Evolutionary conservation across 768 basidiomycete species (phyloP).

Genomic region (Psilocybe tampanensis): DNA sequence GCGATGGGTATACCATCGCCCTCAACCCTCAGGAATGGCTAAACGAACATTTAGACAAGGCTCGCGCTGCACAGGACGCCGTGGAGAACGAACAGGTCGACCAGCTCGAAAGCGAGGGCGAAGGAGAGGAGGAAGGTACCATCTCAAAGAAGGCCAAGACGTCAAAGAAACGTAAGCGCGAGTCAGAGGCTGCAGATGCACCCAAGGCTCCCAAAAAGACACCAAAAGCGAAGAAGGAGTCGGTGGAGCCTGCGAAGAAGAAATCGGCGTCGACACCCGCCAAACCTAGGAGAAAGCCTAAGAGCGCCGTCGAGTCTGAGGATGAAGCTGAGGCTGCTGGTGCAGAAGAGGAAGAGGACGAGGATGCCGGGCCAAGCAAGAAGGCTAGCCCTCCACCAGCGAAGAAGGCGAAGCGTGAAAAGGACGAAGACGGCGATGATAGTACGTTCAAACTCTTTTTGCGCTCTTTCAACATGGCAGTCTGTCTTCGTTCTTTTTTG

Average conservation of each 20-base stretch:
- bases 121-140: conserved; percentile 28
- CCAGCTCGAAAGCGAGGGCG: conserved; percentile 59
- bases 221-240: conserved; percentile 43
- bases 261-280: conserved; percentile 34
- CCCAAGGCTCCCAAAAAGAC: conserved; percentile 25
- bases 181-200: conserved; percentile 49
- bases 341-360: conserved; percentile 45
- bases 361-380: conserved; percentile 54
- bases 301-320: conserved; percentile 63
- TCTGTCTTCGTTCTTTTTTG: too few relatives aligned
- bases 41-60: conserved; percentile 18
- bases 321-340: conserved; percentile 57
- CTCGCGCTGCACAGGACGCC: conserved; percentile 34
- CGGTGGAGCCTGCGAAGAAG: conserved; percentile 35
- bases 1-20: conserved; percentile 73
- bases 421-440: conserved; percentile 66
- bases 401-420: conserved; percentile 64
- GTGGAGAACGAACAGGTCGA: conserved; percentile 68
- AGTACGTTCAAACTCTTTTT: conserved; percentile 41
- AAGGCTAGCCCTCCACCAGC: conserved; percentile 61
- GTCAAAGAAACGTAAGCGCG: conserved; percentile 58
- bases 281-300: conserved; percentile 46
- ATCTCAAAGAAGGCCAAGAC: conserved; percentile 28
- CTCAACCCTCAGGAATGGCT: conserved; percentile 64
- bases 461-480: background rate